Conservation (phyloP, 1,139 yeast species). For the Lodderomyces parapsilosis region DNA sequence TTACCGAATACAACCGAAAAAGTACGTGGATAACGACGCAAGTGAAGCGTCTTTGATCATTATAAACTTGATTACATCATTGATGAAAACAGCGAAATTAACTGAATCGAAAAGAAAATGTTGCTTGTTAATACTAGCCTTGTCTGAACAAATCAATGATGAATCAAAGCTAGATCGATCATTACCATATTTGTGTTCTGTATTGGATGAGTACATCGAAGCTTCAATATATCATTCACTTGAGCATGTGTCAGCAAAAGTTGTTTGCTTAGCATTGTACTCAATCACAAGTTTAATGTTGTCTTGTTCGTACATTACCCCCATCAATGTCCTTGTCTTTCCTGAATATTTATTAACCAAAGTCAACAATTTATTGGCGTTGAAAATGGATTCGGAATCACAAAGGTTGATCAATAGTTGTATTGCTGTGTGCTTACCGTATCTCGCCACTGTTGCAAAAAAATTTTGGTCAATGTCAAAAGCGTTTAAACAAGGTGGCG, state of each 20-base stretch:
- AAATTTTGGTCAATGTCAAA: conserved; percentile 67
- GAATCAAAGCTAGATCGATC: conserved; percentile 85
- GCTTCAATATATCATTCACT: conserved; percentile 14
- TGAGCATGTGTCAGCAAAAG: conserved; percentile 31
- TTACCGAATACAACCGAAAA: conserved; percentile 39
- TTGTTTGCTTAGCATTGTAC: conserved; percentile 60
- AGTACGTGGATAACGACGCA: conserved; percentile 20
- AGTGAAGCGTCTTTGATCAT: conserved; percentile 62
- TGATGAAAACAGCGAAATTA: conserved; percentile 61
- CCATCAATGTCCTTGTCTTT: conserved; percentile 72
- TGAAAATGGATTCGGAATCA: conserved; percentile 19
- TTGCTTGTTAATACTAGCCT: conserved; percentile 70
- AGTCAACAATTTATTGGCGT: conserved; percentile 42
- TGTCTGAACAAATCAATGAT: conserved; percentile 76
- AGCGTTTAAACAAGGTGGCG: conserved; percentile 35
- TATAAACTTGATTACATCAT: conserved; percentile 61
- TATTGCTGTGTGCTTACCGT: conserved; percentile 73
- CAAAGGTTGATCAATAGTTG: conserved; percentile 17
- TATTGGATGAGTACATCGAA: conserved; percentile 41
- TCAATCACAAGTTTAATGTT: conserved; percentile 60
- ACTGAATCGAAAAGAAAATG: conserved; percentile 67
- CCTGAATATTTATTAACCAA: conserved; percentile 83
- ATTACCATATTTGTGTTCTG: conserved; percentile 68
- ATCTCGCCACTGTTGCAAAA: conserved; percentile 61
- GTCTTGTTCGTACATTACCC: conserved; percentile 67